Percentiles rank a stretch among this genome's conserved stretches.
These are phyloP conservation scores for Spongispora temasekensis DNA, from an alignment of 1,284 basidiomycete species.

Conservation along the genomic window DNA sequence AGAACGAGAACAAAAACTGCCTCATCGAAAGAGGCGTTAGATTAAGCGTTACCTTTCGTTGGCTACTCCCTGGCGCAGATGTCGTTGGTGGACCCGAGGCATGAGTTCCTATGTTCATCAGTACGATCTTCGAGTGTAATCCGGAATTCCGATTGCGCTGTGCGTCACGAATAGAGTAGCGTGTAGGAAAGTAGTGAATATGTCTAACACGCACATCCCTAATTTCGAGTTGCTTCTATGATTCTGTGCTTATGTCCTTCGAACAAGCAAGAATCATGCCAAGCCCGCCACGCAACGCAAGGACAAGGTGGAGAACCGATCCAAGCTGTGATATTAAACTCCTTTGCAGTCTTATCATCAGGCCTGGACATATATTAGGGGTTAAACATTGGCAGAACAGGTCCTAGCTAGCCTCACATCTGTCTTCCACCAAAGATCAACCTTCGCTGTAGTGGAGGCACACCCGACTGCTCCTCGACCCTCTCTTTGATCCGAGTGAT, in stretches of 20 bases:
- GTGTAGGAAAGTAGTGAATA: conserved; percentile 17
- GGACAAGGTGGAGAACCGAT: conserved; percentile 87
- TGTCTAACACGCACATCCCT: conserved; percentile 25
- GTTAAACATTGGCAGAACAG: too few species aligned
- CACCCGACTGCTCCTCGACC: conserved; percentile 98
- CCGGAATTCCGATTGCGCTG: conserved; percentile 1
- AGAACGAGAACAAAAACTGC: conserved; percentile 30
- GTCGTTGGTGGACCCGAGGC: conserved; percentile 55
- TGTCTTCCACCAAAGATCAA: conserved; percentile 95
- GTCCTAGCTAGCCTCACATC: conserved; percentile 83
- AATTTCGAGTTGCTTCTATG: conserved; percentile 26
- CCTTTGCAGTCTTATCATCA: conserved; percentile 88
- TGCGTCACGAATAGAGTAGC: conserved; percentile 5
- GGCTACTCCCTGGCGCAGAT: conserved; percentile 77
- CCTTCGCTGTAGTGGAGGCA: conserved; percentile 95
- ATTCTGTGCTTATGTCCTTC: conserved; percentile 22
- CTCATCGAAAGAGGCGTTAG: conserved; percentile 57
- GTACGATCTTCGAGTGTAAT: neutral
- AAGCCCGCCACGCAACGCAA: conserved; percentile 85
- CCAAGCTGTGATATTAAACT: conserved; percentile 83
- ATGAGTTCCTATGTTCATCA: conserved; percentile 15
- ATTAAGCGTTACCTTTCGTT: conserved; percentile 77
- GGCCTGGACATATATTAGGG: conserved; percentile 45
- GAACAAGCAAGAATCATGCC: conserved; percentile 8
- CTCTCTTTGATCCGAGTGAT: conserved; percentile 97